Evolutionary conservation across 176 grass and related monocot genomes (phyloP), one percentile per base, ranked within the genome.

Genomic region (Thinopyrum elongatum): DNA sequence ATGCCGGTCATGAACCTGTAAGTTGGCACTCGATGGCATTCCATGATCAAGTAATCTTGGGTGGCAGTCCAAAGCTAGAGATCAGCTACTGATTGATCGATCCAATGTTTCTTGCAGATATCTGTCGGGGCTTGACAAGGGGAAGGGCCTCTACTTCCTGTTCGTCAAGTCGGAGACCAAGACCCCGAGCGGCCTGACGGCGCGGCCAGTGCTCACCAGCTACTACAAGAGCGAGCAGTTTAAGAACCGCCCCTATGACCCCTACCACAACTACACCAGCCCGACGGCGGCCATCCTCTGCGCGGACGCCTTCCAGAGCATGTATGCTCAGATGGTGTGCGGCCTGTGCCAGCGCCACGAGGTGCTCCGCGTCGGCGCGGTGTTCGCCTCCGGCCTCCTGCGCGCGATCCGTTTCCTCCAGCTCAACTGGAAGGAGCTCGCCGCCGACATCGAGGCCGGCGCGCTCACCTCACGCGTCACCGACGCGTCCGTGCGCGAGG

Each of bases 271-370:
- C 73, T 94, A 94, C 90, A 98, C 96, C 5, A 94, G 92, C 88
- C 96, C 96, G 3, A 98, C 88, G 36, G 88, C 92, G 60, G 90
- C 96, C 65, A 95, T 98, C 90, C 87, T 98, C 36, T 98, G 93
- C 84, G 85, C 92, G 13, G 96, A 98, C 91, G 87, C 93, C 21
- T 98, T 95, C 90, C 93, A 98, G 88, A 95, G 96, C 92, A 95
- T 98, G 96, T 98, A 98, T 35, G 91, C 88, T n/a, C 96, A 98
- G 92, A 98, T 95, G 96, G 27, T 95, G 62, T 98, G 96, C 86
- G 93, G 96, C 42, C 92, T 98, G 7, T 88, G 85, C 86, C 94
- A 95, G 84, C 93, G 96, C 79, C 82, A 67, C 84, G 89, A 95
- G 58, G 93, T 98, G 39, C 90, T 98, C n/a, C 96, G 96, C 78